Conservation (phyloP, 1,139 yeast genomes). For the Pichia sp. region DNA sequence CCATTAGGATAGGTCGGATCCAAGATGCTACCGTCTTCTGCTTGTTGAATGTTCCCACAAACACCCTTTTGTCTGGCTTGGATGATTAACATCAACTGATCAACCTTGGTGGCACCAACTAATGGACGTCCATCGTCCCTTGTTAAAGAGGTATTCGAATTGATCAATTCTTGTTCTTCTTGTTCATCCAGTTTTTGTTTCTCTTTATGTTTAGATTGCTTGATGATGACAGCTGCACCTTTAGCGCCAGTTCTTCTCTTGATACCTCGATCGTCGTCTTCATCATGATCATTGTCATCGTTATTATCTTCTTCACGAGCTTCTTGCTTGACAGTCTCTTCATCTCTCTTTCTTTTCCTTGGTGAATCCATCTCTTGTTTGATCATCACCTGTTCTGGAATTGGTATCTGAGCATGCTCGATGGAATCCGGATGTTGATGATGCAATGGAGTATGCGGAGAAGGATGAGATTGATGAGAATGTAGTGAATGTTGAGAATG, state of each 20-base stretch:
- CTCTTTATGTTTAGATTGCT: background rate
- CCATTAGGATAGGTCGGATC: slow-evolving; percentile 16
- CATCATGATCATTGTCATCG: no score
- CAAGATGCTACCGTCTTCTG: slow-evolving; percentile 55
- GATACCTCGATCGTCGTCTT: no score
- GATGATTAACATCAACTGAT: slow-evolving; percentile 83
- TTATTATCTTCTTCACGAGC: no score
- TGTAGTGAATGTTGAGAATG: background rate
- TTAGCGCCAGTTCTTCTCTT: background rate
- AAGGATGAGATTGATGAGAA: background rate
- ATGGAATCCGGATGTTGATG: no score
- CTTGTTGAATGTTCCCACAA: slow-evolving; percentile 56
- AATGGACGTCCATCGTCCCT: slow-evolving; percentile 64
- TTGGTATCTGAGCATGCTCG: no score
- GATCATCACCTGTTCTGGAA: no score
- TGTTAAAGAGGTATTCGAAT: slow-evolving; percentile 32
- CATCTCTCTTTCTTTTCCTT: background rate
- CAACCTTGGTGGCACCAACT: slow-evolving; percentile 85
- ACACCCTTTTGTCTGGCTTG: slow-evolving; percentile 83
- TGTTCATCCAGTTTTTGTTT: background rate
- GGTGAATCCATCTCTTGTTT: no score
- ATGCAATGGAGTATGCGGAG: no score
- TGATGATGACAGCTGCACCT: background rate
- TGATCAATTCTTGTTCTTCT: slow-evolving; percentile 11
- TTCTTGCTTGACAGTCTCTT: background rate